A percentile compares a stretch with the other conserved stretches of the same genome.
Evolutionary conservation across 129 eudicot genomes (phyloP).

Genomic region (Silybum marianum): DNA sequence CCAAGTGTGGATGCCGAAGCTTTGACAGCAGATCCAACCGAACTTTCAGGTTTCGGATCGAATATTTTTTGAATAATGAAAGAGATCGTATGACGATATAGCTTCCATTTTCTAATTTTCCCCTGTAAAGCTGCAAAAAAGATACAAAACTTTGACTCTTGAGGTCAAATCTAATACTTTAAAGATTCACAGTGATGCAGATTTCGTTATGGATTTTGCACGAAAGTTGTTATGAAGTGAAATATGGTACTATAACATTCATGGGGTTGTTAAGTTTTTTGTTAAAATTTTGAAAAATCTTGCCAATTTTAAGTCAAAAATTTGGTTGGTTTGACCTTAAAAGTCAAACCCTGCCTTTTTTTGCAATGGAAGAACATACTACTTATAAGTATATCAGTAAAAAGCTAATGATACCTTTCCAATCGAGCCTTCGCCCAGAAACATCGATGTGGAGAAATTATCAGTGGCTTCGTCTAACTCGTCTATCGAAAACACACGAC

Average conservation of each 20-base stretch:
- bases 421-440: constrained; percentile 72
- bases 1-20: constrained; percentile 85
- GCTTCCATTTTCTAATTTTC: constrained; percentile 72
- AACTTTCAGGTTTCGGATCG: constrained; percentile 67
- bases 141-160: constrained; percentile 17
- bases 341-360: constrained; percentile 14
- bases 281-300: neutral
- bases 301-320: constrained; percentile 7
- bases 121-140: constrained; percentile 71
- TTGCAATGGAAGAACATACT: neutral
- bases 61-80: constrained; percentile 54
- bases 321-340: constrained; percentile 24
- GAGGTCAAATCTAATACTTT: constrained; percentile 20
- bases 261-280: neutral
- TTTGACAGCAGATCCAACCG: constrained; percentile 80
- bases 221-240: neutral
- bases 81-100: constrained; percentile 58
- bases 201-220: constrained; percentile 6
- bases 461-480: constrained; percentile 74
- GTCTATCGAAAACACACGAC: constrained; percentile 57
- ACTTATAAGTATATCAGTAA: constrained; percentile 1
- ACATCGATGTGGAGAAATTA: constrained; percentile 51
- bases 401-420: constrained; percentile 64
- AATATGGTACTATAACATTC: neutral
- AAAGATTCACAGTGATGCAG: neutral